Evolutionary conservation across 2,329 filamentous ascomycete genomes (phyloP), one percentile per base, ranked within the genome.

Genomic region (Ophiostoma populinum): DNA sequence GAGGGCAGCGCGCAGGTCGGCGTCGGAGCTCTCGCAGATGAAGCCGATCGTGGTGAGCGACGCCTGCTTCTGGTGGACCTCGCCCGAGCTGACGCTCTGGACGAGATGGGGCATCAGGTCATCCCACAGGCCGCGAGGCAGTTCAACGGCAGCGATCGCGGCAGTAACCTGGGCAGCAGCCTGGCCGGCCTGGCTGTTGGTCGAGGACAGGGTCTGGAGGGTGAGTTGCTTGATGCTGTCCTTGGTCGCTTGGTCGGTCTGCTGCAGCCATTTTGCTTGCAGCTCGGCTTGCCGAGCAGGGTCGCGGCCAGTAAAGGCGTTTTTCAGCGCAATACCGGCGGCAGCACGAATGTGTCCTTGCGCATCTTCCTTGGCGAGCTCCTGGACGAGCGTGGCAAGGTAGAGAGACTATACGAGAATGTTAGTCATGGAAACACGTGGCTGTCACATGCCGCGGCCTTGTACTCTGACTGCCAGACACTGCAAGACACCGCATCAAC

Each of bases 31-130:
- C 58, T 98, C 90, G 67, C 90, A 98, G 49, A 98, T 87, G 62
- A 90, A 98, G 47, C 90, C 90, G 56, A 98, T 94, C n/a, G 87
- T 79, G 39, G 83, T 87, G 51, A 98, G 63, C 29, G 87, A 95
- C 27, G 86, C 70, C 62, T 94, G 86, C 67, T 95, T 98, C 55
- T 92, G 75, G 59, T 85, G 75, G 52, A 86, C 79, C 49, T 67
- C 71, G 45, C 87, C 90, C 45, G 76, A 73, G 55, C 81, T 87
- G 46, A 98, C 86, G 56, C 90, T 93, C 57, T 87, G 80, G 45
- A 98, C 90, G 46, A 98, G 67, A 22, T 70, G 71, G 42, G 73
- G 66, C 80, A 98, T 86, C 46, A 98, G 66, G 55, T 95, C 85
- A 35, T 73, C 71, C 90, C 90, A 98, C 65, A 94, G 80, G 51